A percentile compares a stretch with the other conserved stretches of the same genome.
phyloP scores from a whole-genome alignment of 176 grass and related monocot species.

The Aegilops speltoides region DNA sequence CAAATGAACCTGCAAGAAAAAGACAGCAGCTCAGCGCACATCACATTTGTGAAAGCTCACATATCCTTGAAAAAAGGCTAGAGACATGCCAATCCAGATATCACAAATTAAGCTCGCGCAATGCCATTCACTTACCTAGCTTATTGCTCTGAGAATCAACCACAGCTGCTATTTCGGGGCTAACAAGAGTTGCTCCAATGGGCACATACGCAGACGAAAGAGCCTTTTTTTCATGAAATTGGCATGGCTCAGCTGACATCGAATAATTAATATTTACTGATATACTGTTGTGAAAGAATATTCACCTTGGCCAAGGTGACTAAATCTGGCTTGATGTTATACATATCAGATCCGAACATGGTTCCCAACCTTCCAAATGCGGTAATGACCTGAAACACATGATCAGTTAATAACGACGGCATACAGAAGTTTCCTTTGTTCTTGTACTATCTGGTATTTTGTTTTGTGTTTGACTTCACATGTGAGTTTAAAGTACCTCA shows the following conservation, averaged over 20 bases:
- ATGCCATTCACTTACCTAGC: constrained; percentile 57
- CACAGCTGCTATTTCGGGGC: constrained; percentile 87
- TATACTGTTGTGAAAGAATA: not conserved
- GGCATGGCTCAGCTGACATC: not conserved
- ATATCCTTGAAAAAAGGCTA: constrained; percentile 1
- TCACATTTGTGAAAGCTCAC: constrained; percentile 7
- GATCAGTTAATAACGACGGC: not conserved
- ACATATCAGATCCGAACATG: constrained; percentile 97
- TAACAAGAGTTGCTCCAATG: constrained; percentile 85
- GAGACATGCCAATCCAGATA: constrained; percentile 4
- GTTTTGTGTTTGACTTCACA: constrained; percentile 4
- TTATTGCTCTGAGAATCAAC: constrained; percentile 97
- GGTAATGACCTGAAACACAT: constrained; percentile 76
- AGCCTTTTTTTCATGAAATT: constrained; percentile 54
- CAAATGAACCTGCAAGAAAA: constrained; percentile 72
- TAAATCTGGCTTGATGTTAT: constrained; percentile 81
- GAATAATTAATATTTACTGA: not conserved
- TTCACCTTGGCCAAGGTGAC: constrained; percentile 89
- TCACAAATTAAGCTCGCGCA: not conserved
- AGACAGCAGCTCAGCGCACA: not conserved
- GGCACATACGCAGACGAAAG: constrained; percentile 95
- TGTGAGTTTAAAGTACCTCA: constrained; percentile 53
- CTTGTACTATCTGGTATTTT: not conserved
- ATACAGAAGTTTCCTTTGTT: not conserved
- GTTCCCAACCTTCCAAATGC: constrained; percentile 97